Base-by-base conservation (phyloP, 2,329 filamentous ascomycete genomes). In the Trichoderma atrobrunneum region DNA sequence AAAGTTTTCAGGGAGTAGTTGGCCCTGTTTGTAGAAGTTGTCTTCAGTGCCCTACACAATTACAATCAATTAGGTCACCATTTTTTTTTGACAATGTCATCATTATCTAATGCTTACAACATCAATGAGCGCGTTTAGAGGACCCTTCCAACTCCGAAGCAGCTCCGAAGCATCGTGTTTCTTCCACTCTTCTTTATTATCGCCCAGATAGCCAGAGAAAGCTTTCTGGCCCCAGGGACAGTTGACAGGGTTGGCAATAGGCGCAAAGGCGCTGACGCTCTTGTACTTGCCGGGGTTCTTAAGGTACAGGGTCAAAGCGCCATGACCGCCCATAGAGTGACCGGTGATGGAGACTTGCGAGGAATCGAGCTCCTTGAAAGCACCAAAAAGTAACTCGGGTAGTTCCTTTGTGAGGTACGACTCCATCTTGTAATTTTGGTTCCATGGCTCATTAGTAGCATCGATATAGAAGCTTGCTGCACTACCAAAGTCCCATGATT, bases 181-280 rank as follows among this genome's bases (percentile, higher is more conserved):
- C 81, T 92, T 92, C 94, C 96, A 98, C 81, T 88, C 90, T 73
- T 90, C 88, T 78, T 88, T 87, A 74, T 94, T 87, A 18, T 88
- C 89, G 21, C 96, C 95, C 57, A 99, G 89, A 84, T 99, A 99
- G 7, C 96, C 95, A 32, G 84, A 83, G 80, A 99, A 98, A 0
- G 96, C 96, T 88, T 99, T 99, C 82, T 97, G 87, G 34, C 96
- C 96, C 96, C 96, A 99, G 1, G 93, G 93, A 78, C 93, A 97
- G 76, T 91, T 89, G 74, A 87, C 86, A 1, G 95, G 96, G 85
- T 98, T 98, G 64, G 90, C 82, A 78, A 98, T 97, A 24, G 95
- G 95, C 61, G 96, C 93, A 80, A 97, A 97, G 1, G 95, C 95
- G 74, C 92, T 95, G 72, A 96, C 94, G 75, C 90, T 93, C 85